Evolutionary conservation across 2,329 filamentous ascomycete species (phyloP).

Genomic region (Lizonia empirigonia): DNA sequence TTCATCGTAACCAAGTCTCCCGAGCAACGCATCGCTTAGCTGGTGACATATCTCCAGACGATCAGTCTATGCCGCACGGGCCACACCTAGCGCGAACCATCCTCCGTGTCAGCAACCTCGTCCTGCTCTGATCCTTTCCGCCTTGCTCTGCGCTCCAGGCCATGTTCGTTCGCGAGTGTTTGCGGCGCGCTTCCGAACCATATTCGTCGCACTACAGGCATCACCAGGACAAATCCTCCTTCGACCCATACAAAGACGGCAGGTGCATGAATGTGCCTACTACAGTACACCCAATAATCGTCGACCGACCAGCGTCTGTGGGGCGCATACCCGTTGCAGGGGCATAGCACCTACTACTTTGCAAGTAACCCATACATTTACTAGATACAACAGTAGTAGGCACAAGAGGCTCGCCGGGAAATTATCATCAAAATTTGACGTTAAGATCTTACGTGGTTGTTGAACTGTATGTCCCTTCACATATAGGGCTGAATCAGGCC

Average conservation of each 20-base stretch:
- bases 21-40: conserved; percentile 6
- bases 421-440: too few species aligned
- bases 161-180: conserved; percentile 12
- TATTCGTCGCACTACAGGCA: conserved; percentile 20
- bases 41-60: conserved; percentile 19
- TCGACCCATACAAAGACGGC: conserved; percentile 27
- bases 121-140: conserved; percentile 27
- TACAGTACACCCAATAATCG: too few species aligned
- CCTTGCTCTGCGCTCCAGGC: conserved; percentile 17
- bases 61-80: conserved; percentile 34
- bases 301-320: too few species aligned
- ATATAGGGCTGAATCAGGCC: too few species aligned
- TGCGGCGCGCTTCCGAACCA: conserved; percentile 28
- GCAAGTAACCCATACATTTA: too few species aligned
- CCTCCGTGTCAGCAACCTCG: conserved; percentile 29
- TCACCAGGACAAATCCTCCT: conserved; percentile 23
- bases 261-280: conserved; percentile 33
- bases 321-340: too few species aligned
- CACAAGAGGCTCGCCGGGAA: too few species aligned
- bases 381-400: too few species aligned
- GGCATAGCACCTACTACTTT: too few species aligned
- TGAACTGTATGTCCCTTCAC: too few species aligned
- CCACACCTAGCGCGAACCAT: conserved; percentile 43
- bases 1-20: conserved; percentile 2
- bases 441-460: too few species aligned